phyloP scores from a whole-genome alignment of 179 eudicot genomes.

The Silene vulgaris region DNA sequence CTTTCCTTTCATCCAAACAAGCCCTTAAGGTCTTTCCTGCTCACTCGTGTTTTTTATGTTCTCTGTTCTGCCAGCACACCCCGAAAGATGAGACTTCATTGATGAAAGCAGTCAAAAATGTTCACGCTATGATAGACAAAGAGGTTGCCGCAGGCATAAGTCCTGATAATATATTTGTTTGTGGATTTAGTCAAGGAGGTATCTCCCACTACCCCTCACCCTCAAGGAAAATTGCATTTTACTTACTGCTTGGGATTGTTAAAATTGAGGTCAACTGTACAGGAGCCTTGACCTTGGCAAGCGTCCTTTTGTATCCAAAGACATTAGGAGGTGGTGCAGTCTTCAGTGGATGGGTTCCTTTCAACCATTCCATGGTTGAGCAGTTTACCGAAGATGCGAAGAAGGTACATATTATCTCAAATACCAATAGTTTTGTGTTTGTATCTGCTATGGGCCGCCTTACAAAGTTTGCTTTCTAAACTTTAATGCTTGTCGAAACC shows the following conservation, averaged over 20 bases:
- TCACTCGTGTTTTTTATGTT: not conserved
- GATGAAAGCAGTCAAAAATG: constrained; percentile 71
- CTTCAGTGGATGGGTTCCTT: constrained; percentile 98
- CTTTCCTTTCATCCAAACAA: no score
- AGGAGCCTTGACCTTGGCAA: constrained; percentile 97
- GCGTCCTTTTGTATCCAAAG: constrained; percentile 84
- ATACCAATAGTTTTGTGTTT: not conserved
- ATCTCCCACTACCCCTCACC: constrained; percentile 13
- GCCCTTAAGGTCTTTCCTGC: not conserved
- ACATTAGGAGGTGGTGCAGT: constrained; percentile 93
- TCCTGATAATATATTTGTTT: constrained; percentile 79
- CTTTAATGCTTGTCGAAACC: not conserved
- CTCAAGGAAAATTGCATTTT: not conserved
- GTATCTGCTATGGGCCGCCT: not conserved
- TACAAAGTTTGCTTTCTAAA: constrained; percentile 3
- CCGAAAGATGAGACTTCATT: constrained; percentile 71
- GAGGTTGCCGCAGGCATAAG: constrained; percentile 73
- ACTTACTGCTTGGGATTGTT: not conserved
- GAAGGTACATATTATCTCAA: constrained; percentile 44
- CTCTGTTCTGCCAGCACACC: constrained; percentile 51
- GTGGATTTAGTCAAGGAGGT: constrained; percentile 99
- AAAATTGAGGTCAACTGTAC: constrained; percentile 21
- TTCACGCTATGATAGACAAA: constrained; percentile 81
- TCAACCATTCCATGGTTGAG: constrained; percentile 57
- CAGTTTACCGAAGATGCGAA: constrained; percentile 65